These are phyloP conservation scores for Skeletonema tropicum DNA, from an alignment of 108 stramenopile species.

Conservation along the genomic window DNA sequence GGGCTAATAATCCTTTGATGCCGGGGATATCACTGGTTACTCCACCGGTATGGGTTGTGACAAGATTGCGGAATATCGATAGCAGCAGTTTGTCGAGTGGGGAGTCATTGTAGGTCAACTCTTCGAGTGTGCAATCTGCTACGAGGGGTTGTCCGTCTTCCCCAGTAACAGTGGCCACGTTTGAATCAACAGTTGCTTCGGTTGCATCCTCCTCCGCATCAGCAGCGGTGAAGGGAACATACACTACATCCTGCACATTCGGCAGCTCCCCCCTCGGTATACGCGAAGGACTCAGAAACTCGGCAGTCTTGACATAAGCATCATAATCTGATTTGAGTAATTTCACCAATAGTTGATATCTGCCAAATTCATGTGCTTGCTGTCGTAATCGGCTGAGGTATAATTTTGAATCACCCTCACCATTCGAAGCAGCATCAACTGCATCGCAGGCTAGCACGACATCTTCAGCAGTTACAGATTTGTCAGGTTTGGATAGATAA, in stretches of 20 bases:
- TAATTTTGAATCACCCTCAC: slow-evolving; percentile 9
- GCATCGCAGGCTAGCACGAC: slow-evolving; percentile 74
- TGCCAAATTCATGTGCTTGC: slow-evolving; percentile 58
- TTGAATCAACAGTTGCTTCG: no score
- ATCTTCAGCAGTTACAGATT: slow-evolving; percentile 47
- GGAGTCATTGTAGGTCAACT: slow-evolving; percentile 62
- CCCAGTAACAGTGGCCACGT: slow-evolving; percentile 4
- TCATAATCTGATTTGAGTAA: slow-evolving; percentile 67
- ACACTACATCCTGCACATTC: slow-evolving; percentile 79
- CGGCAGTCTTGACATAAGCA: slow-evolving; percentile 75
- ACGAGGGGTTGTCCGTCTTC: slow-evolving; percentile 56
- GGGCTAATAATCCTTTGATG: slow-evolving; percentile 81
- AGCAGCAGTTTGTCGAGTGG: slow-evolving; percentile 68
- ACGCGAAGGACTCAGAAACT: slow-evolving; percentile 76
- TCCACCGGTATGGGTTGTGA: slow-evolving; percentile 65
- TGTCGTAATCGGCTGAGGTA: slow-evolving; percentile 41
- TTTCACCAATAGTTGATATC: slow-evolving; percentile 70
- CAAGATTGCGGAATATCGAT: slow-evolving; percentile 74
- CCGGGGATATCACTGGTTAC: slow-evolving; percentile 55
- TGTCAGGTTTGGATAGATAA: slow-evolving; percentile 32
- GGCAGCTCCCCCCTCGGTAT: slow-evolving; percentile 67
- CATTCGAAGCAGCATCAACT: slow-evolving; percentile 40
- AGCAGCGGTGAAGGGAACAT: background rate
- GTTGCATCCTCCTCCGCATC: slow-evolving; percentile 8
- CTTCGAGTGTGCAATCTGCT: slow-evolving; percentile 69